Percentiles rank a stretch among this genome's conserved stretches.
Evolutionary conservation across 371 early-diverging fungal genomes (phyloP).

Genomic region (Saksenaea oblongispora): DNA sequence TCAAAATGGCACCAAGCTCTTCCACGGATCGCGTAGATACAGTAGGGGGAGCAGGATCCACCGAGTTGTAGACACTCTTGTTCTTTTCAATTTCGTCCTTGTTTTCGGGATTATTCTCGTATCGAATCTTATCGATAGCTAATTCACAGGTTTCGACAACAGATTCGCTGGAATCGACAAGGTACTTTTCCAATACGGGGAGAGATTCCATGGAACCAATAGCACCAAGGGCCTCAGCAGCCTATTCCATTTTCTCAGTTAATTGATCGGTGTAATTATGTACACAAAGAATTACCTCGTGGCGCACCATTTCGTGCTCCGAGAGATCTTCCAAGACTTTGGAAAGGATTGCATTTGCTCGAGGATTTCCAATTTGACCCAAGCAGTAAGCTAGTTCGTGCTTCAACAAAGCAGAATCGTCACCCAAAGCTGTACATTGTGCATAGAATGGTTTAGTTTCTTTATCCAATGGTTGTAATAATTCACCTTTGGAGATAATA

Average conservation of each 20-base stretch:
- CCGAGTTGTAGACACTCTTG: constrained; percentile 68
- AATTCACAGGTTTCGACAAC: constrained; percentile 96
- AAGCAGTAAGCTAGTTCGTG: constrained; percentile 99
- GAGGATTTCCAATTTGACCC: constrained; percentile 94
- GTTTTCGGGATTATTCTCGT: constrained; percentile 62
- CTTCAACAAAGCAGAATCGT: constrained; percentile 93
- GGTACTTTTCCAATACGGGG: constrained; percentile 71
- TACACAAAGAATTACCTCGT: constrained; percentile 76
- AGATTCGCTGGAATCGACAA: constrained; percentile 63
- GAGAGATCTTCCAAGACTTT: constrained; percentile 65
- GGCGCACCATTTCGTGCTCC: constrained; percentile 97
- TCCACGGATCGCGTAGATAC: constrained; percentile 56
- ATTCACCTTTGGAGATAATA: constrained; percentile 81
- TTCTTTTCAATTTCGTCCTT: constrained; percentile 41
- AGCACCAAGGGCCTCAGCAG: constrained; percentile 98
- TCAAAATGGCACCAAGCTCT: constrained; percentile 67
- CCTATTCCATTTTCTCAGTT: constrained; percentile 42
- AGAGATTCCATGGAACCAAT: constrained; percentile 76
- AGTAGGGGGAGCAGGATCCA: constrained; percentile 94
- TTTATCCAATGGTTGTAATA: background rate
- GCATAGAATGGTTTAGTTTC: background rate
- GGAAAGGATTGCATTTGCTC: constrained; percentile 77
- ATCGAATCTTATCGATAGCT: constrained; percentile 88
- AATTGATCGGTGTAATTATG: background rate
- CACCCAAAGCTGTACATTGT: constrained; percentile 66